These are phyloP conservation scores for Corymbia citriodora DNA, from an alignment of 441 rosid genomes.

Conservation along the genomic window DNA sequence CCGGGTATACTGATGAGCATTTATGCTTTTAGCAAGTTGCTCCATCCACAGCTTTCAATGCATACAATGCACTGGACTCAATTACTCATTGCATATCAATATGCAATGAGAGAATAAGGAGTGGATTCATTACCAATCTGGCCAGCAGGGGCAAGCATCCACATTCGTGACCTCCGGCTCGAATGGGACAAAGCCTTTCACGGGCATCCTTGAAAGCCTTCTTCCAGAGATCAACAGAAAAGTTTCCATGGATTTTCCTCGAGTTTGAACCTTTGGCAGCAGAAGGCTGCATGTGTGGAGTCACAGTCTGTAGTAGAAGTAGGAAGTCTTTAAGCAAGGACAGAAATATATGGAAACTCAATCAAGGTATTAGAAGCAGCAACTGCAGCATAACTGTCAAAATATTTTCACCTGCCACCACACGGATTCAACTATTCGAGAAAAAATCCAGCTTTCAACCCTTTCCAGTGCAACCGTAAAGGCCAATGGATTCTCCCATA, in stretches of 20 bases:
- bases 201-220: constrained; percentile 11
- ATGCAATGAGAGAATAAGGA: neutral
- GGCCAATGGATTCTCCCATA: constrained; percentile 3
- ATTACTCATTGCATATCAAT: neutral
- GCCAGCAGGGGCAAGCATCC: constrained; percentile 10
- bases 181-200: constrained; percentile 16
- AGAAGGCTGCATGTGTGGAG: constrained; percentile 14
- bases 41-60: neutral
- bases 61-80: neutral
- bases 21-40: neutral
- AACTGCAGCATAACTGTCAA: neutral
- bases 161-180: constrained; percentile 14
- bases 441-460: constrained; percentile 15
- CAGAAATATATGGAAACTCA: neutral
- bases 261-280: neutral
- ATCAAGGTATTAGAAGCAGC: neutral
- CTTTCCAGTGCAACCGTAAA: constrained; percentile 3
- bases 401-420: constrained; percentile 15
- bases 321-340: neutral
- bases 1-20: neutral
- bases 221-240: constrained; percentile 14
- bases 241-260: neutral
- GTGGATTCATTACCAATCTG: constrained; percentile 3
- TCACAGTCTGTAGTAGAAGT: constrained; percentile 4
- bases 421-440: constrained; percentile 10